Base-by-base conservation (phyloP, 2,329 filamentous ascomycete species). In the Alternaria rosae region DNA sequence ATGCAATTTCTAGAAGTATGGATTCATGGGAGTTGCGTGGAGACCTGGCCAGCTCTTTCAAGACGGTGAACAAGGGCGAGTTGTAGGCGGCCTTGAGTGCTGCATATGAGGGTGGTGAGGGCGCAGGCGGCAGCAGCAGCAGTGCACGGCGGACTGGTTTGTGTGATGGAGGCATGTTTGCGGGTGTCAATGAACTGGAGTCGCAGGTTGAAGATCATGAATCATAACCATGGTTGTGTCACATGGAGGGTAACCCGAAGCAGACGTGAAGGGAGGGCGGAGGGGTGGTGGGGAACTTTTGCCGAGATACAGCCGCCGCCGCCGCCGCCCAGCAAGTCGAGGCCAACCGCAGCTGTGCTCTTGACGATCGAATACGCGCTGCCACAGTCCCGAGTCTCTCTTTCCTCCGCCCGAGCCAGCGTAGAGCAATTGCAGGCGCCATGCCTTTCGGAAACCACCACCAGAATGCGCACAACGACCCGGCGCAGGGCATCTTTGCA, bases 1-100 rank as follows among this genome's bases (percentile, higher is more conserved):
- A 77, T 3, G 88, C 91, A 70, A 89, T 82, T 54, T 89, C 86
- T 30, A 89, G 75, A 12, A 84, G 71, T 3, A 77, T 86, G 70
- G 70, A 62, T 59, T 72, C 52, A 52, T 69, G 60, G 57, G 73
- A 47, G 66, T 69, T 68, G 63, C 67, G 50, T 59, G 78, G 62
- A 67, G 78, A 66, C 67, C 69, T 45, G 25, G 77, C 74, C 17
- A 82, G 75, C 66, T 82, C 77, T 54, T 79, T 78, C 41, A 85
- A 70, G 6, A 82, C 81, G 56, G 79, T 71, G 45, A 71, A 71
- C 10, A 85, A 70, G 5, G 82, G 79, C 5, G 82, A 72, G 45
- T 76, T 74, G 66, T 82, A 85, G 26, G 79, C 79, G 20, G 78
- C 76, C 62, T 82, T 83, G 61, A 84, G 69, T 6, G 79, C 70